These are phyloP conservation scores for Nicotiana paniculata DNA, from an alignment of 257 asterid species.

Conservation along the genomic window DNA sequence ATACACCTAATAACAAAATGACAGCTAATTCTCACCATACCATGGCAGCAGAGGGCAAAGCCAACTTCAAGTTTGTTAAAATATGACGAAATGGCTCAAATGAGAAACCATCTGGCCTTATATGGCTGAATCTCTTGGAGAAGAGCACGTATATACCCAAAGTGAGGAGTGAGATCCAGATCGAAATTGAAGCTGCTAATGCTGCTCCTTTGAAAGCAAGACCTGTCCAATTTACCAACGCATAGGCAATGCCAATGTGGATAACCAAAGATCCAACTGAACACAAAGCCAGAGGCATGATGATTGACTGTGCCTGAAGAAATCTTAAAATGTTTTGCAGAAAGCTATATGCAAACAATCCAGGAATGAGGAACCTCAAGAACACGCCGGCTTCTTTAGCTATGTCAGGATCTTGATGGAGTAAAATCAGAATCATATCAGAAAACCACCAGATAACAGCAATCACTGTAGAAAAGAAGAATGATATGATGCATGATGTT, in stretches of 20 bases:
- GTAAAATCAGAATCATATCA: conserved; percentile 25
- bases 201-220: conserved; percentile 55
- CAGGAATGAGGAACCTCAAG: conserved; percentile 56
- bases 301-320: conserved; percentile 58
- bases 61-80: conserved; percentile 36
- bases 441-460: conserved; percentile 63
- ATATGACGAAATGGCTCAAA: conserved; percentile 30
- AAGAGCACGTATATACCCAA: conserved; percentile 33
- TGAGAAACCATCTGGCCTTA: conserved; percentile 46
- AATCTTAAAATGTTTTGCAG: conserved; percentile 60
- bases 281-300: conserved; percentile 47
- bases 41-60: conserved; percentile 69
- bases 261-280: conserved; percentile 41
- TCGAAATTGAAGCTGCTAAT: conserved; percentile 53
- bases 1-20: not conserved
- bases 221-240: conserved; percentile 38
- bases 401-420: conserved; percentile 57
- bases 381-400: conserved; percentile 48
- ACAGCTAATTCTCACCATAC: conserved; percentile 43
- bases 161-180: conserved; percentile 53
- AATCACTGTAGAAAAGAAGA: conserved; percentile 23
- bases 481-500: conserved; percentile 58
- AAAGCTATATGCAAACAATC: conserved; percentile 54
- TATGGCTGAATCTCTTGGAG: conserved; percentile 31
- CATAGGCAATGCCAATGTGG: conserved; percentile 48